These are phyloP conservation scores for Bothriochloa decipiens DNA, from an alignment of 176 grass and related monocot species.

Conservation along the genomic window DNA sequence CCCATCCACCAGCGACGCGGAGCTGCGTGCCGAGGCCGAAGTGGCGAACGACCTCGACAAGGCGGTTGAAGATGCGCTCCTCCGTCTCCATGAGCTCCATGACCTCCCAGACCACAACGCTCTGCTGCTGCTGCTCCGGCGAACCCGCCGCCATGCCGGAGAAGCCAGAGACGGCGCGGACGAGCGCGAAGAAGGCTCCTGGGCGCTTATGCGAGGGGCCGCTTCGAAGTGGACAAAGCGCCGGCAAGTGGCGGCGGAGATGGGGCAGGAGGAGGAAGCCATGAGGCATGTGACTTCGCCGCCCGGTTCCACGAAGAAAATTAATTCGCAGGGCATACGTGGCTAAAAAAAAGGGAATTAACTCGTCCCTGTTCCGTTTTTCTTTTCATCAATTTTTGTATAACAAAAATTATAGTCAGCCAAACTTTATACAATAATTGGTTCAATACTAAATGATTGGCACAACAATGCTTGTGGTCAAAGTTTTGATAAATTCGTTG, in stretches of 20 bases:
- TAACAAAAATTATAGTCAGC: too few species aligned
- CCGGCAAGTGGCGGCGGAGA: constrained; percentile 18
- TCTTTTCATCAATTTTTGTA: too few species aligned
- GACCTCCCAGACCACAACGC: constrained; percentile 53
- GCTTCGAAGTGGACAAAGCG: neutral
- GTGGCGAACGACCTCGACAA: constrained; percentile 76
- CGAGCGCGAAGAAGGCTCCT: neutral
- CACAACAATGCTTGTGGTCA: too few species aligned
- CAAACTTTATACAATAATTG: too few species aligned
- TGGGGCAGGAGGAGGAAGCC: constrained; percentile 1
- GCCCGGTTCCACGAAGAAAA: too few species aligned
- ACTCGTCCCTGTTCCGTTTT: too few species aligned
- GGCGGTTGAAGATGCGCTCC: constrained; percentile 65
- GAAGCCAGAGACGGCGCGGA: constrained; percentile 12
- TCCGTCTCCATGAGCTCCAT: constrained; percentile 80
- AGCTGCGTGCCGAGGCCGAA: constrained; percentile 69
- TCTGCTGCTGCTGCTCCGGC: constrained; percentile 3
- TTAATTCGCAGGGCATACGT: too few species aligned
- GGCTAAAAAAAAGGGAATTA: too few species aligned
- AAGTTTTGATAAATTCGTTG: too few species aligned
- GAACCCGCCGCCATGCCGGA: constrained; percentile 33
- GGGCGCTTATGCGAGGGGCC: neutral
- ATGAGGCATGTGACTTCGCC: too few species aligned
- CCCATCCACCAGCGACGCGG: constrained; percentile 66
- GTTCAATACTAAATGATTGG: too few species aligned